Evolutionary conservation across 805 yeast genomes (phyloP).

Genomic region (Tetrapisispora pingtungensis): DNA sequence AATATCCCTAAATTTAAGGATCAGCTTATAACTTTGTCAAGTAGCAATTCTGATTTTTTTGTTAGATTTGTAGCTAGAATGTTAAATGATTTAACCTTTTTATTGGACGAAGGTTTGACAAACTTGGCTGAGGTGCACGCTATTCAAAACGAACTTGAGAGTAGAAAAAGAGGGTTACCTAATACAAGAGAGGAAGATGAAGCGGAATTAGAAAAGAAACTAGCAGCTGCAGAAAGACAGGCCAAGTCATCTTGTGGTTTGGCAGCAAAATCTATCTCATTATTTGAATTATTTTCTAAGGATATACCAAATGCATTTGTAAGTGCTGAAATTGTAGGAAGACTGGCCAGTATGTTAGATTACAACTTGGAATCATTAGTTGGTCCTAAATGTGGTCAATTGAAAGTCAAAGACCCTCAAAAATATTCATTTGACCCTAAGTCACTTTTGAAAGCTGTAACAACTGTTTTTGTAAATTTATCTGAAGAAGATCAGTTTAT

Average conservation of each 20-base stretch:
- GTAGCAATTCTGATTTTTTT: slow-evolving; percentile 67
- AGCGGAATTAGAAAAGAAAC: slow-evolving; percentile 49
- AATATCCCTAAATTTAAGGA: slow-evolving; percentile 53
- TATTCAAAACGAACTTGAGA: slow-evolving; percentile 54
- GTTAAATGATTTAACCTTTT: slow-evolving; percentile 86
- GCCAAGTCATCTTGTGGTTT: slow-evolving; percentile 77
- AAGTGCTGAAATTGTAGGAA: slow-evolving; percentile 81
- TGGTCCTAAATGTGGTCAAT: slow-evolving; percentile 86
- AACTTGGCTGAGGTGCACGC: slow-evolving; percentile 70
- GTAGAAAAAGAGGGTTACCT: slow-evolving; percentile 32
- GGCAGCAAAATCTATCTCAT: slow-evolving; percentile 68
- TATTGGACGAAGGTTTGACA: slow-evolving; percentile 81
- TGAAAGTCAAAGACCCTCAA: slow-evolving; percentile 77
- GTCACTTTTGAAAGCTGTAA: slow-evolving; percentile 53
- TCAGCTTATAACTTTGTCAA: slow-evolving; percentile 61
- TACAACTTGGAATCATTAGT: slow-evolving; percentile 86
- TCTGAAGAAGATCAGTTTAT: slow-evolving; percentile 56
- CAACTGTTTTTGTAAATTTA: slow-evolving; percentile 68
- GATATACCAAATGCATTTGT: slow-evolving; percentile 83
- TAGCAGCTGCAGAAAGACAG: slow-evolving; percentile 57
- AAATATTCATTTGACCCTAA: slow-evolving; percentile 77
- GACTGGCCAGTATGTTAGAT: slow-evolving; percentile 92
- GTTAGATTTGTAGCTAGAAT: slow-evolving; percentile 88
- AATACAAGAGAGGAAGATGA: slow-evolving; percentile 39
- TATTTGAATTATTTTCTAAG: slow-evolving; percentile 71